Percentiles rank a stretch among this genome's conserved stretches.
These are phyloP conservation scores for Dimargaris xerosporica DNA, from an alignment of 192 early-diverging fungal species.

Conservation along the genomic window DNA sequence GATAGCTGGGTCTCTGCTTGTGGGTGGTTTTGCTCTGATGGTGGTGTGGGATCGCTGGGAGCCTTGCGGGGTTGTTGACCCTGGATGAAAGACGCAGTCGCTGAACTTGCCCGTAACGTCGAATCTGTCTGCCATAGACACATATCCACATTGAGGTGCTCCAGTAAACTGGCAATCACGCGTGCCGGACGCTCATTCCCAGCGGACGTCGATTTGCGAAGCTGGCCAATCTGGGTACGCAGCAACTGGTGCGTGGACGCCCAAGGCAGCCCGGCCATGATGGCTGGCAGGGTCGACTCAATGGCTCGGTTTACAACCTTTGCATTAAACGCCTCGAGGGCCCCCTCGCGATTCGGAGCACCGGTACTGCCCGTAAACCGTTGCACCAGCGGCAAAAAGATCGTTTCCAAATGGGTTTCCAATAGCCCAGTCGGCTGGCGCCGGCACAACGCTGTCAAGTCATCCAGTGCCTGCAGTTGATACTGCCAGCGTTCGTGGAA, in stretches of 20 bases:
- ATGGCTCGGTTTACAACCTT: background rate
- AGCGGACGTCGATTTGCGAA: no score
- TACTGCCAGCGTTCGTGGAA: background rate
- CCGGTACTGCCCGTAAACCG: slow-evolving; percentile 42
- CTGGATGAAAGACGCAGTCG: no score
- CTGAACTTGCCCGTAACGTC: slow-evolving; percentile 28
- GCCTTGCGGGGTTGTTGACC: no score
- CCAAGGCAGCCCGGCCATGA: background rate
- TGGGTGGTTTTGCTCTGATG: background rate
- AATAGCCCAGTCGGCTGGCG: background rate
- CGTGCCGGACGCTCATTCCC: no score
- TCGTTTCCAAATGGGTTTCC: background rate
- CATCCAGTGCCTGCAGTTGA: background rate
- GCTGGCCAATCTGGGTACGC: no score
- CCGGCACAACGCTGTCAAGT: background rate
- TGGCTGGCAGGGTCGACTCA: background rate
- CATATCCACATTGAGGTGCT: no score
- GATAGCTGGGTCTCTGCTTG: slow-evolving; percentile 15
- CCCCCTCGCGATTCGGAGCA: no score
- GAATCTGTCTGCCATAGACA: slow-evolving; percentile 27
- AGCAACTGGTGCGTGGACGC: background rate
- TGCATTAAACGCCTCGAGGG: no score
- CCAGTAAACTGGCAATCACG: no score
- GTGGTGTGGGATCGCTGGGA: no score
- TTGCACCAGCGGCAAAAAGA: slow-evolving; percentile 48